These are phyloP conservation scores for Voacanga thouarsii DNA, from an alignment of 257 asterid species.

Conservation along the genomic window DNA sequence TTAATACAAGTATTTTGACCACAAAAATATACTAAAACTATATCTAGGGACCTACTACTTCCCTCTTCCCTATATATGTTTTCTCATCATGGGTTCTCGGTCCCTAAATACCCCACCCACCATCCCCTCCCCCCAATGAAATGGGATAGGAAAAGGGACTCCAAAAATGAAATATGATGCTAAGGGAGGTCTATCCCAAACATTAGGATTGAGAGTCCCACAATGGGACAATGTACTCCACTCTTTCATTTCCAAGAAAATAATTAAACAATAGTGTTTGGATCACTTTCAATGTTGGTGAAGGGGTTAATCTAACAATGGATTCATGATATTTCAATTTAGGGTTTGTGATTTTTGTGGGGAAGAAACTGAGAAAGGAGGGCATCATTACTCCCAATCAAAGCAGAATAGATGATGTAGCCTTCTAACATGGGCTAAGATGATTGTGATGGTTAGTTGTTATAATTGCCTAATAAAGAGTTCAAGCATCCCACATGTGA, in stretches of 20 bases:
- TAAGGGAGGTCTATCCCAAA: neutral
- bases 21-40: neutral
- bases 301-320: slow-evolving; percentile 12
- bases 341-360: slow-evolving; percentile 9
- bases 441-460: slow-evolving; percentile 37
- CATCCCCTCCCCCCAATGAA: neutral
- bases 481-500: slow-evolving; percentile 34
- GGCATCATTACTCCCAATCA: slow-evolving; percentile 23
- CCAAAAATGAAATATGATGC: neutral
- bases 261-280: neutral
- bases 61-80: neutral
- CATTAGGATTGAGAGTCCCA: neutral
- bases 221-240: neutral
- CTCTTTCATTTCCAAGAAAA: neutral
- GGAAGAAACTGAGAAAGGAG: slow-evolving; percentile 7
- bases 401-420: slow-evolving; percentile 8
- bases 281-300: slow-evolving; percentile 4
- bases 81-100: neutral
- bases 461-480: slow-evolving; percentile 20
- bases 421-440: slow-evolving; percentile 27
- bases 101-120: neutral
- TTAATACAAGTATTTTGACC: neutral
- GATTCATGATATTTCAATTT: slow-evolving; percentile 23
- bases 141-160: neutral
- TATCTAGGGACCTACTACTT: neutral